phyloP scores from a whole-genome alignment of 768 basidiomycete species.

The Trichaptum fuscoviolaceum region DNA sequence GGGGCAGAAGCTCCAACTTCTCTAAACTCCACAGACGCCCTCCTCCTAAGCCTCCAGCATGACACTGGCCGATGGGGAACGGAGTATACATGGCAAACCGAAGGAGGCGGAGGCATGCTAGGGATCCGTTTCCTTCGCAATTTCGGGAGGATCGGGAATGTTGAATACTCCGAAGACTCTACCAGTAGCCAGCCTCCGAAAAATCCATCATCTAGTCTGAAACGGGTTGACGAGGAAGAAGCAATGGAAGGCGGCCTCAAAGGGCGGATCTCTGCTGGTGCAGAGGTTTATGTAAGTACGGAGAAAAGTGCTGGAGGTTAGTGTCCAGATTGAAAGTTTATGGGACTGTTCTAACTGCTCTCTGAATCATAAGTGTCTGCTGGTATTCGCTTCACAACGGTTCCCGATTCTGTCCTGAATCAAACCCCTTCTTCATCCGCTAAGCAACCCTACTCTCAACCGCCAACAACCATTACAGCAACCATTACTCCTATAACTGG shows the following conservation, averaged over 20 bases:
- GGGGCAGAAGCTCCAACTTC: constrained; percentile 36
- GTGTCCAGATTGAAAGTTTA: constrained; percentile 18
- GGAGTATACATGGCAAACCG: constrained; percentile 92
- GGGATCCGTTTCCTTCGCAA: constrained; percentile 87
- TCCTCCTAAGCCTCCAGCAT: constrained; percentile 84
- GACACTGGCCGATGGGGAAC: constrained; percentile 90
- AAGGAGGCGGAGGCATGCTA: constrained; percentile 76
- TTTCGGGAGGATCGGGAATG: constrained; percentile 65
- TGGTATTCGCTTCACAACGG: constrained; percentile 89
- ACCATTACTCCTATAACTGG: constrained; percentile 96
- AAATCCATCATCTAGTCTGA: constrained; percentile 35
- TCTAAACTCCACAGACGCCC: constrained; percentile 30
- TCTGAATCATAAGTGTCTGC: constrained; percentile 63
- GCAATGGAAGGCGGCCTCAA: constrained; percentile 86
- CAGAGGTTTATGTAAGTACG: constrained; percentile 90
- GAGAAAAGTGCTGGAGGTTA: constrained; percentile 89
- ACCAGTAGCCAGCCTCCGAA: constrained; percentile 22
- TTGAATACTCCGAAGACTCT: constrained; percentile 29
- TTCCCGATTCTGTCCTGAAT: constrained; percentile 55
- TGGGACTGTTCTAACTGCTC: not conserved
- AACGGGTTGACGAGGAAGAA: constrained; percentile 94
- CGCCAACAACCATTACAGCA: constrained; percentile 91
- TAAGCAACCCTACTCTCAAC: constrained; percentile 50
- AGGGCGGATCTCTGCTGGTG: constrained; percentile 88
- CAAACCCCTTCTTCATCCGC: constrained; percentile 24